Conservation (phyloP, 1,284 basidiomycete genomes). For the Tremellales sp. region DNA sequence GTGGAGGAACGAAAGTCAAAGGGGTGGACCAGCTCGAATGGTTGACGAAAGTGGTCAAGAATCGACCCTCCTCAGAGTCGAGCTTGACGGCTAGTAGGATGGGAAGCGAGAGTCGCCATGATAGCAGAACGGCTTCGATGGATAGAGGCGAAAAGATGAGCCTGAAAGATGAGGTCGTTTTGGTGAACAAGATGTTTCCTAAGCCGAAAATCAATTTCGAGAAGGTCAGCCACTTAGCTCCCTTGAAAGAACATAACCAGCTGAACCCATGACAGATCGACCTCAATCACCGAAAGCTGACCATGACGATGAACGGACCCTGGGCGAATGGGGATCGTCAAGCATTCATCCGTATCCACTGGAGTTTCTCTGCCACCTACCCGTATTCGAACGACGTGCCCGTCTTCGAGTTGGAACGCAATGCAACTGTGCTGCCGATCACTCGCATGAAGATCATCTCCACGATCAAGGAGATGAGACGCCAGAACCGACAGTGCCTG, state of each 20-base stretch:
- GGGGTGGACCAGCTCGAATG: conserved; percentile 48
- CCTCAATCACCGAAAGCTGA: conserved; percentile 72
- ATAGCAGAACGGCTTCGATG: conserved; percentile 17
- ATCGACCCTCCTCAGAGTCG: conserved; percentile 26
- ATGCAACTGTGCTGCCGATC: conserved; percentile 70
- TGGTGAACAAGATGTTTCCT: conserved; percentile 66
- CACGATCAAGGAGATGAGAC: conserved; percentile 66
- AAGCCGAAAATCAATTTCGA: conserved; percentile 73
- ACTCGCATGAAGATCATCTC: conserved; percentile 71
- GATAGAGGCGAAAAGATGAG: conserved; percentile 50
- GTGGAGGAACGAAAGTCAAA: conserved; percentile 27
- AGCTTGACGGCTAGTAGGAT: conserved; percentile 20
- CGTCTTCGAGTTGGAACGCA: conserved; percentile 74
- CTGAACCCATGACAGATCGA: conserved; percentile 73
- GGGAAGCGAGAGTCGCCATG: conserved; percentile 16
- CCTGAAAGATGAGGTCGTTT: conserved; percentile 79
- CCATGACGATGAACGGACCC: conserved; percentile 80
- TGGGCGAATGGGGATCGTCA: conserved; percentile 70
- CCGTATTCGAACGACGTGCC: conserved; percentile 67
- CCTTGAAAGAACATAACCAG: neutral
- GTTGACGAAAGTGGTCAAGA: conserved; percentile 45
- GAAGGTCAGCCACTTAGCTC: conserved; percentile 57
- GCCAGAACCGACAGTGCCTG: conserved; percentile 68
- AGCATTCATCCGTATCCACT: conserved; percentile 71
- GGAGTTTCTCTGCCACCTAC: conserved; percentile 81